Evolutionary conservation across 148 eudicot genomes (phyloP), one percentile per base, ranked within the genome.

Genomic region (Chenopodium album): DNA sequence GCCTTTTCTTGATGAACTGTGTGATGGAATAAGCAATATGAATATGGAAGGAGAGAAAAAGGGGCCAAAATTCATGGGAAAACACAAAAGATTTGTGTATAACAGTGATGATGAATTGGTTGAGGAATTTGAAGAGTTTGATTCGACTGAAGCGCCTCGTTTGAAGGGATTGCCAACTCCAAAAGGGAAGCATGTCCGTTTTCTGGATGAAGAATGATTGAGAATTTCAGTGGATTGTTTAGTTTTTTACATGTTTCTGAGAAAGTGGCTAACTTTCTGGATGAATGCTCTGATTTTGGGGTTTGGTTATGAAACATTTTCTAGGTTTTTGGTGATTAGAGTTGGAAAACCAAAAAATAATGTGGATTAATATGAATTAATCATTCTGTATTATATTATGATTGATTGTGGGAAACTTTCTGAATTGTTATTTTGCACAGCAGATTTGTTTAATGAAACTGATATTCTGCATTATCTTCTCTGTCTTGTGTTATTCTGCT

Each of bases 41-140:
- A 89, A 69, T 65, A 88, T 89, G 82, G 76, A 75, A 4, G 89
- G 47, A 29, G 82, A 65, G 77, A 70, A 11, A 74, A 63, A 54
- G 48, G 75, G 78, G 81, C 60, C 74, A 28, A 85, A 60, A 67
- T 85, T 88, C 29, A 63, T 17, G 17, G 97, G 94, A 4, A 92
- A 90, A 77, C 94, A 92, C 65, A 87, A 78, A 3, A 76, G 91
- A 60, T 93, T 91, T 73, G 84, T 93, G 82, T 94, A 94, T 83
- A 82, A 90, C 88, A 92, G 92, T 89, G 97, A 90, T 80, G 97
- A 84, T 83, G 98, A 91, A 82, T 66, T 93, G 71, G 86, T 67
- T 77, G 88, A 54, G 22, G 81, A 78, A 31, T 26, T 4, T 66
- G 85, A 73, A 28, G 72, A 63, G 14, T 20, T 47, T 17, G 64